Conservation (phyloP, 208 protist species). For the Crithidia bombi region DNA sequence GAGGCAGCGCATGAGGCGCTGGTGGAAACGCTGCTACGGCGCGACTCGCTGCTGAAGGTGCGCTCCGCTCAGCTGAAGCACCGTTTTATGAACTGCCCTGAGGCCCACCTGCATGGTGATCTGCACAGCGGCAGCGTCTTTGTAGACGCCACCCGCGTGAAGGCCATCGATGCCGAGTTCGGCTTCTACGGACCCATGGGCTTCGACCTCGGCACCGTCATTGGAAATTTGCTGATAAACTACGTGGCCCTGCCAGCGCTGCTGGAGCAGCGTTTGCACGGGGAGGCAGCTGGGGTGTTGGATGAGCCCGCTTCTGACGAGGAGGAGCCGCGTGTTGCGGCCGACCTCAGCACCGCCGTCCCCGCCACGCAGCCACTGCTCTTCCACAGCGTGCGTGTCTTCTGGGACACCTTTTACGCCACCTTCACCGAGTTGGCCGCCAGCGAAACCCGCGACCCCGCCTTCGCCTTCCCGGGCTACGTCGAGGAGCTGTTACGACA, state of each 20-base stretch:
- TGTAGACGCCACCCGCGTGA: conserved; percentile 29
- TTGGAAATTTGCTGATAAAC: conserved; percentile 42
- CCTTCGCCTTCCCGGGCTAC: conserved; percentile 33
- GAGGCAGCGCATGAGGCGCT: conserved; percentile 37
- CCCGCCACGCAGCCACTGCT: conserved; percentile 21
- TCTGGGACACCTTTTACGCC: conserved; percentile 33
- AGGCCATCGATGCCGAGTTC: conserved; percentile 47
- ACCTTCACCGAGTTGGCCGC: conserved; percentile 30
- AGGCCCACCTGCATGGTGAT: conserved; percentile 46
- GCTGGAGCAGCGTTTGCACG: conserved; percentile 14
- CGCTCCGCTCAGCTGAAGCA: conserved; percentile 42
- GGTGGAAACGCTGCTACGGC: conserved; percentile 30
- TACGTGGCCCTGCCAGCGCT: conserved; percentile 36
- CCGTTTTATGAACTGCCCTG: conserved; percentile 43
- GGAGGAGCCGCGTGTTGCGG: conserved; percentile 23
- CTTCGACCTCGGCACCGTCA: conserved; percentile 45
- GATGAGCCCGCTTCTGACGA: conserved; percentile 20
- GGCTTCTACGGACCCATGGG: conserved; percentile 43
- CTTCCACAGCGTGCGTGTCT: conserved; percentile 21
- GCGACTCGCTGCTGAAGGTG: conserved; percentile 22
- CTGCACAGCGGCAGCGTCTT: conserved; percentile 49
- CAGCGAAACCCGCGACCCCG: conserved; percentile 21
- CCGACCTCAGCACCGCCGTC: conserved; percentile 31
- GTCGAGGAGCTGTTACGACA: conserved; percentile 22
- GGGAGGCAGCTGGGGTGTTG: background rate